Base-by-base conservation (phyloP, 176 grass and related monocot genomes). In the Avena eriantha region DNA sequence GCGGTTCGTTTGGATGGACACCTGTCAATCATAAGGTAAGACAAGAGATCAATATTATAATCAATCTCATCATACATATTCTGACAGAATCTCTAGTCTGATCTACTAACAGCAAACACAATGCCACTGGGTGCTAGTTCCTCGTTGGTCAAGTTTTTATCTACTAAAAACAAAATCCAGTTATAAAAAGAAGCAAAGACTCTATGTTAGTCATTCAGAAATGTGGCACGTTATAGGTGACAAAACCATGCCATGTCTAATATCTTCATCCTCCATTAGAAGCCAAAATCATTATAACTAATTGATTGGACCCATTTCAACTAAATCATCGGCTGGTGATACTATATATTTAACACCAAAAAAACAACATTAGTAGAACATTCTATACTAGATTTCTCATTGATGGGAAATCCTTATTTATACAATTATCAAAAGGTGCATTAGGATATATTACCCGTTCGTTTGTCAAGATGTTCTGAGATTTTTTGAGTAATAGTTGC, bases 381-480 rank as follows among this genome's bases (percentile, higher is more conserved):
- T 80, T 61, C 0, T 26, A 19, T 63, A 72, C 46, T 82, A 67
- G 33, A 76, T 47, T 76, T 67, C 47, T 76, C 47, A 67, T 14
- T 66, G 39, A 87, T 82, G n/a, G 26, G 2, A 66, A 66, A 23
- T 45, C 39, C 16, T 63, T 50, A 33, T 48, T 31, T 51, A 77
- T 4, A 49, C 57, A 13, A 83, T 77, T 90, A 79, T 48, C 41
- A 22, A 86, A 82, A 78, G n/a, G 13, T 71, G 51, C 3, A 77
- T 14, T 48, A 81, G 8, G 31, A 13, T 81, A 0, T 64, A 49
- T 90, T 83, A 90, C 89, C 85, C 17, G 74, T n/a, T 75, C 79
- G 71, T 88, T 95, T 93, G 54, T 89, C 87, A 71, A 77, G 46
- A 85, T 92, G 86, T 83, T 48, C 56, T 73, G 88, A 78, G 79